Base-by-base conservation (phyloP, 2,329 filamentous ascomycete species). In the Pyrenophora seminiperda region DNA sequence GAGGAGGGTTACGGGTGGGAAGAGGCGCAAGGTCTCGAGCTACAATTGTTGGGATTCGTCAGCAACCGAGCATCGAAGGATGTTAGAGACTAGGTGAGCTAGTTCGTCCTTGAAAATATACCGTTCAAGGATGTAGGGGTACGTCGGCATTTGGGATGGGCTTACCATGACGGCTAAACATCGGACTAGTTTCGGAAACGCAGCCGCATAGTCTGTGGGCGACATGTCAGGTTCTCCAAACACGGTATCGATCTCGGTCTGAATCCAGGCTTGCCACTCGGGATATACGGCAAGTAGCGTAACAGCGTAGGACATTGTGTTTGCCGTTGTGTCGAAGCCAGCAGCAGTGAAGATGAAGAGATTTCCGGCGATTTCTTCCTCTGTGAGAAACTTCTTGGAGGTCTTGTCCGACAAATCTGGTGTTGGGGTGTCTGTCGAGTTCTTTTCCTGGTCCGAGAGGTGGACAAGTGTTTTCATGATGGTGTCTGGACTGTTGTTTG, bases 211-310 rank as follows among this genome's bases (percentile, higher is more conserved):
- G 17, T 45, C 42, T 38, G 32, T 7, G 4, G 20, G 15, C 20
- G 41, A 19, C 13, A 18, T 29, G 7, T n/a, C 32, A 11, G 15
- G 14, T 27, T 1, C 33, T 20, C 33, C 41, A 3, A 64, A 58
- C 15, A 79, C 57, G 3, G 50, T 31, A 34, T 75, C 65, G 37
- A 81, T 70, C 37, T 83, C 81, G 47, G 77, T 75, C 9, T 45
- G 42, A 6, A 83, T 59, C 79, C 80, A 82, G 4, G 74, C 71
- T 63, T 83, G 81, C 72, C 75, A 79, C 52, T 77, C 56, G 0
- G 79, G 78, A 46, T 79, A 70, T 2, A 70, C 64, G 2, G 77
- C 73, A 1, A 82, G 70, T 2, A 80, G 63, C 2, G 72, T 70
- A 7, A 80, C 54, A 3, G 76, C 74, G 54, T 77, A 83, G 1